Percentiles rank a stretch among this genome's conserved stretches.
phyloP scores from a whole-genome alignment of 148 eudicot species.

The Fagopyrum esculentum region DNA sequence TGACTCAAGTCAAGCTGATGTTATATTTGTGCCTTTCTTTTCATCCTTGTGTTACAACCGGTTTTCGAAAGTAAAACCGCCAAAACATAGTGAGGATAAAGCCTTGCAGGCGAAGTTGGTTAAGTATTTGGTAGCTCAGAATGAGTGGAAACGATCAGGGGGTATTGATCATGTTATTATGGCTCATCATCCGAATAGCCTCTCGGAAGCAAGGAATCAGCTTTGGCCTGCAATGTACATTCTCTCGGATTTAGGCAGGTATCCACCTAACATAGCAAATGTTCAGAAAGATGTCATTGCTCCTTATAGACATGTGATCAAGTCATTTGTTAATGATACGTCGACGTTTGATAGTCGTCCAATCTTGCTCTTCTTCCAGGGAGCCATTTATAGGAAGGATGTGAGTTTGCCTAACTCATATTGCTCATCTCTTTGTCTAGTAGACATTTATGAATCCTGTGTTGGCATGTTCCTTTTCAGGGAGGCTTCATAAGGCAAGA shows the following conservation, averaged over 20 bases:
- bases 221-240: constrained; percentile 82
- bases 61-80: constrained; percentile 39
- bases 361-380: constrained; percentile 79
- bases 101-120: constrained; percentile 65
- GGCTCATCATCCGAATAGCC: constrained; percentile 95
- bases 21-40: constrained; percentile 87
- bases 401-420: constrained; percentile 34
- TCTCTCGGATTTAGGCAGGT: constrained; percentile 94
- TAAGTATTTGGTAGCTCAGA: constrained; percentile 47
- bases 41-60: constrained; percentile 77
- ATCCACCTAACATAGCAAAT: constrained; percentile 77
- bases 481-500: constrained; percentile 15
- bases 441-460: neutral
- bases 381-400: constrained; percentile 88
- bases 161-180: constrained; percentile 80
- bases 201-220: constrained; percentile 66
- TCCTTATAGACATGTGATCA: constrained; percentile 75
- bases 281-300: constrained; percentile 90
- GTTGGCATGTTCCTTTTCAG: neutral
- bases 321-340: constrained; percentile 48
- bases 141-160: constrained; percentile 86
- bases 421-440: neutral
- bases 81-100: constrained; percentile 36
- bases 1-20: constrained; percentile 83
- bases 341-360: constrained; percentile 73